A percentile compares a stretch with the other conserved stretches of the same genome.
Conservation (phyloP, 345 rosid species). For the Citropsis articulata region DNA sequence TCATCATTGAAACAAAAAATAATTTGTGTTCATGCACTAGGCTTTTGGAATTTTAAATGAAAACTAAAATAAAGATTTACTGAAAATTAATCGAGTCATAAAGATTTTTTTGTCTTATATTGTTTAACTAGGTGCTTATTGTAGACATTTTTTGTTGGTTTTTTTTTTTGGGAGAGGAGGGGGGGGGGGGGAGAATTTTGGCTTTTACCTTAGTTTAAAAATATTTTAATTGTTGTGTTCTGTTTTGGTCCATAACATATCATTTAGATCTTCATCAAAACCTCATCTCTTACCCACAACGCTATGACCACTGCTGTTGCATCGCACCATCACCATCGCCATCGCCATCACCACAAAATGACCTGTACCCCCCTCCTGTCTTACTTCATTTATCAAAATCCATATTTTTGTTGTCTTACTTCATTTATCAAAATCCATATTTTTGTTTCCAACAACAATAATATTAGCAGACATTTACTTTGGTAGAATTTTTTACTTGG, state of each 20-base stretch:
- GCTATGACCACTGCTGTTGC: not conserved
- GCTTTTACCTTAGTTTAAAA: not conserved
- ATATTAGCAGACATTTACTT: not conserved
- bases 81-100: not conserved
- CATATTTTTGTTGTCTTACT: not conserved
- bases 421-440: not conserved
- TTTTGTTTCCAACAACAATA: not conserved
- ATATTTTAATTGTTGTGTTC: not conserved
- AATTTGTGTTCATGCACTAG: not conserved
- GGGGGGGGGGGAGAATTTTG: not conserved
- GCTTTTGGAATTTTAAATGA: not conserved
- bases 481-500: not conserved
- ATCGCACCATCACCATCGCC: too few relatives aligned
- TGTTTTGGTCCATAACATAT: not conserved
- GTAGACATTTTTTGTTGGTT: not conserved
- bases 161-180: not conserved
- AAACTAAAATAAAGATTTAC: not conserved
- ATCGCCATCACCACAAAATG: not conserved
- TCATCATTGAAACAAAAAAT: not conserved
- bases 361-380: not conserved
- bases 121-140: not conserved
- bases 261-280: not conserved
- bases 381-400: not conserved
- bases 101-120: not conserved
- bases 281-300: not conserved